Evolutionary conservation across 1,284 basidiomycete species (phyloP).

Genomic region (Omphalotus olearius): DNA sequence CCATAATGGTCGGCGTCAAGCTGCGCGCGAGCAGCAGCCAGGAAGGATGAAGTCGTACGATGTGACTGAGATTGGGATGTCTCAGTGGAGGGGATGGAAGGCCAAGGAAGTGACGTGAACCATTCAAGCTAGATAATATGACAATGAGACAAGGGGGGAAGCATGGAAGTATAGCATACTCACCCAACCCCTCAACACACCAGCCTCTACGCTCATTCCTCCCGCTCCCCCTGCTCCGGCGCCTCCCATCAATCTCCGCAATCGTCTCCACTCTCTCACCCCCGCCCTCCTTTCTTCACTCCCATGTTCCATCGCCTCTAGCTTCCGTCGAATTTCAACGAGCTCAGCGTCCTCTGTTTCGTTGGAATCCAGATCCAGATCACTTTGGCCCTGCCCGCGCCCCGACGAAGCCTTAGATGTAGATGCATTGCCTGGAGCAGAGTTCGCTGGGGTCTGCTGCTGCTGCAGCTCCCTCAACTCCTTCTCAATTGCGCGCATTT

Average conservation of each 20-base stretch:
- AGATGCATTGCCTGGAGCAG: slow-evolving; percentile 23
- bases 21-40: slow-evolving; percentile 63
- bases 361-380: slow-evolving; percentile 63
- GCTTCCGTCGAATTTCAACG: slow-evolving; percentile 73
- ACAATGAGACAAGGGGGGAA: slow-evolving; percentile 20
- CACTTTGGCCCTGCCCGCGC: slow-evolving; percentile 10
- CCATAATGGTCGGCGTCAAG: slow-evolving; percentile 88
- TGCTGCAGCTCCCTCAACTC: slow-evolving; percentile 68
- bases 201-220: slow-evolving; percentile 64
- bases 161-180: slow-evolving; percentile 22
- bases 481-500: slow-evolving; percentile 85
- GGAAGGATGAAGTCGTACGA: slow-evolving; percentile 52
- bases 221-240: slow-evolving; percentile 9
- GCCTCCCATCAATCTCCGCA: slow-evolving; percentile 71
- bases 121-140: slow-evolving; percentile 65
- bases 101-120: slow-evolving; percentile 79
- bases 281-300: slow-evolving; percentile 78
- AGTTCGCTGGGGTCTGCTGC: slow-evolving; percentile 22
- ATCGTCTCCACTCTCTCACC: slow-evolving; percentile 76
- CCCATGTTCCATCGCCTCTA: slow-evolving; percentile 74
- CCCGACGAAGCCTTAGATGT: slow-evolving; percentile 8
- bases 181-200: slow-evolving; percentile 75
- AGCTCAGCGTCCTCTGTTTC: slow-evolving; percentile 76
- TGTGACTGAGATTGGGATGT: slow-evolving; percentile 22
- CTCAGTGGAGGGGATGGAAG: slow-evolving; percentile 29